These are phyloP conservation scores for Cutaneotrichosporon dermatis DNA, from an alignment of 1,284 basidiomycete genomes.

Conservation along the genomic window DNA sequence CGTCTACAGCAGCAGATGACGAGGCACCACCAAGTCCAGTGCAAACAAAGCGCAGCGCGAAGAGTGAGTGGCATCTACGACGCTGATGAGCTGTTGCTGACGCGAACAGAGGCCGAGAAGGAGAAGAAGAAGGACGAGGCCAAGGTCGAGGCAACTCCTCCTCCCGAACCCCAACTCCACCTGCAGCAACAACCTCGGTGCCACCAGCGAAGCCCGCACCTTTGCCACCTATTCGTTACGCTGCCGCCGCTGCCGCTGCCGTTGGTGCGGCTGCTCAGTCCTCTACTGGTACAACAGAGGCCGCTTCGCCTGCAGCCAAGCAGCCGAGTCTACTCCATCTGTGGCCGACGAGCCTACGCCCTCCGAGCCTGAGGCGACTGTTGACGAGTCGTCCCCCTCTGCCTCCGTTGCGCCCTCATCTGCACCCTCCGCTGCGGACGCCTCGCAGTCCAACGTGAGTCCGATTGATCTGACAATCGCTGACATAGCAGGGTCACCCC, in stretches of 20 bases:
- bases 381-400: not conserved
- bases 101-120: conserved; percentile 16
- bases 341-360: conserved; percentile 16
- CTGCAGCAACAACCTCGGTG: conserved; percentile 48
- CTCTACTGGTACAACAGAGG: too few species aligned
- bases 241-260: conserved; percentile 84
- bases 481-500: conserved; percentile 18
- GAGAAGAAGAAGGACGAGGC: conserved; percentile 16
- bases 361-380: conserved; percentile 4
- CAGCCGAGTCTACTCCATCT: conserved; percentile 3
- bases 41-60: conserved; percentile 24
- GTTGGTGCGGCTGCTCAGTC: conserved; percentile 47
- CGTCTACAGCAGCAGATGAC: conserved; percentile 7
- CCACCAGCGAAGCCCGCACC: conserved; percentile 50
- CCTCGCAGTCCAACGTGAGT: conserved; percentile 20
- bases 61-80: conserved; percentile 12
- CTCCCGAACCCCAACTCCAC: conserved; percentile 24
- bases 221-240: conserved; percentile 76
- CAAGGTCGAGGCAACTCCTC: conserved; percentile 22
- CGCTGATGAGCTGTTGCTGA: not conserved
- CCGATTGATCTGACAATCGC: not conserved
- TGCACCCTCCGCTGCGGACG: not conserved
- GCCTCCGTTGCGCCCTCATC: conserved; percentile 1
- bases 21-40: conserved; percentile 36
- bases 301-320: conserved; percentile 54